Evolutionary conservation across 208 protist species (phyloP).

Genomic region (Histomonas meleagridis): DNA sequence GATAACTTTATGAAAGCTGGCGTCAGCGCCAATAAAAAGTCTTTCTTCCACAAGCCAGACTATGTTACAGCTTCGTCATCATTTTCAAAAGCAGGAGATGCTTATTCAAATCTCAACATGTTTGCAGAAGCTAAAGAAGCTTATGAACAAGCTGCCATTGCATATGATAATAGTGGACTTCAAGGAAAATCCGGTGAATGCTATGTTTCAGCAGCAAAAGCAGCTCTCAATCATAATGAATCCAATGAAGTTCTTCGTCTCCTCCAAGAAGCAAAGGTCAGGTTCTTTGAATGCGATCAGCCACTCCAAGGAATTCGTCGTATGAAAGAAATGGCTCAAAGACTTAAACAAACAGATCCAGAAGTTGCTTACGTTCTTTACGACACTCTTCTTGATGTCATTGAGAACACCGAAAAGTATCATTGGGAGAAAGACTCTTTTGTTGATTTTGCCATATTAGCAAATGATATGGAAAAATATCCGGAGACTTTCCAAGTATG

Average conservation of each 20-base stretch:
- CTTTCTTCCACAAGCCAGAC: not conserved
- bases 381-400: not conserved
- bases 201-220: not conserved
- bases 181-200: not conserved
- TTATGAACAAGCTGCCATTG: not conserved
- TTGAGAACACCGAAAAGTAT: not conserved
- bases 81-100: not conserved
- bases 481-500: not conserved
- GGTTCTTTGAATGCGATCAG: not conserved
- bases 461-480: not conserved
- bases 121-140: not conserved
- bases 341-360: not conserved
- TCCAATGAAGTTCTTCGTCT: not conserved
- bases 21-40: not conserved
- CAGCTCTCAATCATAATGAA: not conserved
- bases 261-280: not conserved
- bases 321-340: not conserved
- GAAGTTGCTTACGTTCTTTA: not conserved
- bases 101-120: not conserved
- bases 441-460: not conserved
- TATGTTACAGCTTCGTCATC: not conserved
- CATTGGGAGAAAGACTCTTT: slow-evolving; percentile 20
- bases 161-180: not conserved
- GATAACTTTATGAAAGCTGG: not conserved
- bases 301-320: not conserved